A percentile compares a stretch with the other conserved stretches of the same genome.
Conservation (phyloP, 2,329 filamentous ascomycete species). For the Cryphonectria nitschkei region DNA sequence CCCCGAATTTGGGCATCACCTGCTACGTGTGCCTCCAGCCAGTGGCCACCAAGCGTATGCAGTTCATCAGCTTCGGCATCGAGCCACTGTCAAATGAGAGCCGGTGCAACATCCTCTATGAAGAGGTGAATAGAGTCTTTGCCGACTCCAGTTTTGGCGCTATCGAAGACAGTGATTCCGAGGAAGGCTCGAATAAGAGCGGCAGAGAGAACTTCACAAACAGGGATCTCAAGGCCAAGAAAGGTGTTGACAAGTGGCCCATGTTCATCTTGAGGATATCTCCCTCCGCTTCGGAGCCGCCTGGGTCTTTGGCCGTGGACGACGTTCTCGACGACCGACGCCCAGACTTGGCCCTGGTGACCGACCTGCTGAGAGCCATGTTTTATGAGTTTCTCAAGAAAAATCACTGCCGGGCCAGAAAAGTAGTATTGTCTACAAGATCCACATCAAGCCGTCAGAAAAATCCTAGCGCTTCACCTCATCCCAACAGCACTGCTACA, state of each 20-base stretch:
- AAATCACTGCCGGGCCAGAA: constrained; percentile 66
- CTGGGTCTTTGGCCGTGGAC: constrained; percentile 37
- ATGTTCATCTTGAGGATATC: constrained; percentile 83
- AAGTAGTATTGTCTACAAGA: constrained; percentile 10
- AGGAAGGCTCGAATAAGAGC: constrained; percentile 38
- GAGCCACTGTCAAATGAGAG: constrained; percentile 61
- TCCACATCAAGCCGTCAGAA: background rate
- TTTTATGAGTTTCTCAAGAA: constrained; percentile 75
- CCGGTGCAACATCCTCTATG: constrained; percentile 70
- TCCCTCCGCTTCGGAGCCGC: constrained; percentile 3
- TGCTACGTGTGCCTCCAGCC: constrained; percentile 75
- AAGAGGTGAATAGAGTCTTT: constrained; percentile 79
- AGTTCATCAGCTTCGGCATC: constrained; percentile 83
- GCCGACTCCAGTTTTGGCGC: constrained; percentile 75
- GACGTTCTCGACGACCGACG: constrained; percentile 50
- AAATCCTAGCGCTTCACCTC: background rate
- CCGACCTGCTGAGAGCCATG: constrained; percentile 69
- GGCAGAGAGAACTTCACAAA: constrained; percentile 53
- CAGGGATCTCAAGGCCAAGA: constrained; percentile 59
- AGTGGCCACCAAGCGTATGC: constrained; percentile 70
- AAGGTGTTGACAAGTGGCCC: constrained; percentile 79
- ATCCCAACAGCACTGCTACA: background rate
- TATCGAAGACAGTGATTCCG: constrained; percentile 45
- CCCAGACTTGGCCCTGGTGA: constrained; percentile 56
- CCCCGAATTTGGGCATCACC: constrained; percentile 62